Percentiles rank a stretch among this genome's conserved stretches.
Evolutionary conservation across 2,329 filamentous ascomycete genomes (phyloP).

Genomic region (Aulographum hederae): DNA sequence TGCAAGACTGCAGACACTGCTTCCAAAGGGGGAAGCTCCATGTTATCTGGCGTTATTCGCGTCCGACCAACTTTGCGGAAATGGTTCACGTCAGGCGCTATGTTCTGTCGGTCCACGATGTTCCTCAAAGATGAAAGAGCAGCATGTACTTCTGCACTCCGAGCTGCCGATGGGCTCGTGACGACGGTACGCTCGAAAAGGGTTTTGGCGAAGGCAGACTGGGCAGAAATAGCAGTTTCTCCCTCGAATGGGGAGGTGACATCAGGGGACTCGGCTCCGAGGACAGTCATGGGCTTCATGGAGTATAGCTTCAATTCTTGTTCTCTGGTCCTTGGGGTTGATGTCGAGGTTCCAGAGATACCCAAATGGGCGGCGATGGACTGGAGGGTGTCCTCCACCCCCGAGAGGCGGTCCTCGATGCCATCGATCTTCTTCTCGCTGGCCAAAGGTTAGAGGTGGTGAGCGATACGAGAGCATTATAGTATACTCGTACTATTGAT

Average conservation of each 20-base stretch:
- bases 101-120: constrained; percentile 13
- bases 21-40: too few species aligned
- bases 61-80: too few species aligned
- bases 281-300: too few species aligned
- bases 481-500: background rate
- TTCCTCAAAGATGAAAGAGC: constrained; percentile 15
- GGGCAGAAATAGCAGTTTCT: constrained; percentile 28
- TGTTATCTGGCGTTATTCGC: too few species aligned
- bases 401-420: constrained; percentile 29
- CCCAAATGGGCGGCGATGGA: background rate
- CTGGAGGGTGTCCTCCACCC: constrained; percentile 27
- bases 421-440: constrained; percentile 35
- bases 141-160: constrained; percentile 14
- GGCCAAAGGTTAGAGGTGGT: background rate
- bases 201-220: constrained; percentile 28
- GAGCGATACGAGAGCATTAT: background rate
- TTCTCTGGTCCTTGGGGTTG: too few species aligned
- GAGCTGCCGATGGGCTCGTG: constrained; percentile 11
- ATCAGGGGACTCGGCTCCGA: too few species aligned
- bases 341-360: too few species aligned
- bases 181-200: constrained; percentile 22
- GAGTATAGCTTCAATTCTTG: too few species aligned
- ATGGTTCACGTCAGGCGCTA: too few species aligned
- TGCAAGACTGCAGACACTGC: too few species aligned
- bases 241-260: constrained; percentile 30